phyloP scores from a whole-genome alignment of 129 eudicot genomes.

The carrot (Daucus carota) region DNA sequence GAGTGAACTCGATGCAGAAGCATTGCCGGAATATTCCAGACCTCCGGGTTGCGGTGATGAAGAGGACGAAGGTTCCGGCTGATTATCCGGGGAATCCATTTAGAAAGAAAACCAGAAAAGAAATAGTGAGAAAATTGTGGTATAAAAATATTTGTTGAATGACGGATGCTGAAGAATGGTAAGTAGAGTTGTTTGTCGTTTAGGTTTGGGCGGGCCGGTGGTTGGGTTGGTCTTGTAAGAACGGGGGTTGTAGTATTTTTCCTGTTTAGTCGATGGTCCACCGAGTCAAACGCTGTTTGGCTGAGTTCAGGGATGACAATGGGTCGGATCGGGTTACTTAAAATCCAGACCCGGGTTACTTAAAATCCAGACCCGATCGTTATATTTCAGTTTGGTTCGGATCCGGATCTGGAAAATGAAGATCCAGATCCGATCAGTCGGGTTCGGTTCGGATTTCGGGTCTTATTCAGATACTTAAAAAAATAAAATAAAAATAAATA shows the following conservation, averaged over 20 bases:
- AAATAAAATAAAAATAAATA: too few relatives aligned
- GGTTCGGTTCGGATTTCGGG: too few relatives aligned
- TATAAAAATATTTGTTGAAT: neutral
- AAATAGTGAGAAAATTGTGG: neutral
- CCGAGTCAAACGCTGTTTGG: neutral
- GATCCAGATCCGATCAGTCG: too few relatives aligned
- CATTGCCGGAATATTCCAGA: neutral
- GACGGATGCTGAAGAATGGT: neutral
- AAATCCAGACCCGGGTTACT: too few relatives aligned
- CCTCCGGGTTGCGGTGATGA: neutral
- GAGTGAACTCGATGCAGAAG: neutral
- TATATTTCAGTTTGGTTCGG: too few relatives aligned
- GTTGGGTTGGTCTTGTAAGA: neutral
- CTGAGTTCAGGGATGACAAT: too few relatives aligned
- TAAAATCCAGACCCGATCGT: too few relatives aligned
- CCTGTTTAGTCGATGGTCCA: neutral
- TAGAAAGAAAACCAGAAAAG: neutral
- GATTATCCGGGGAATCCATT: slow-evolving; percentile 8
- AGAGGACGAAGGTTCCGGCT: neutral
- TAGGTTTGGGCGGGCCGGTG: neutral
- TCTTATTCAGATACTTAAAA: too few relatives aligned
- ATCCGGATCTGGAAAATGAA: too few relatives aligned
- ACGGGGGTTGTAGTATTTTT: neutral
- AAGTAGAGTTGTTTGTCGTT: neutral
- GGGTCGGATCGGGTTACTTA: too few relatives aligned